phyloP scores from a whole-genome alignment of 176 grass and related monocot genomes.

The Miscanthus lutarioriparius region DNA sequence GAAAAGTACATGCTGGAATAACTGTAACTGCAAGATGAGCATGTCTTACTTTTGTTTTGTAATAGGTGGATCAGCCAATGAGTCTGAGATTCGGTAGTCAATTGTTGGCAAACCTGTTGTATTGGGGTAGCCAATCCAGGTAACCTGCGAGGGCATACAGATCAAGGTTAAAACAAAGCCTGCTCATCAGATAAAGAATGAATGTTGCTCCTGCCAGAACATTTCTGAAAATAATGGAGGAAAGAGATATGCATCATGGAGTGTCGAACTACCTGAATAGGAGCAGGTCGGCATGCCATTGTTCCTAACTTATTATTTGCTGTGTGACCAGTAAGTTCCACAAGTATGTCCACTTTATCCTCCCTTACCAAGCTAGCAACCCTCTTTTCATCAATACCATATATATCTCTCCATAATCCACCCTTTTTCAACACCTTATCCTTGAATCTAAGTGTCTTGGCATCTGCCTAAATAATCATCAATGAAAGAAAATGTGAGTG shows the following conservation, averaged over 20 bases:
- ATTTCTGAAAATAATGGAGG: conserved; percentile 26
- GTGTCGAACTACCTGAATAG: conserved; percentile 68
- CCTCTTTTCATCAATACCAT: conserved; percentile 90
- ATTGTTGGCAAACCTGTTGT: conserved; percentile 97
- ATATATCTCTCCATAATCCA: conserved; percentile 95
- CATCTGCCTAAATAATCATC: conserved; percentile 85
- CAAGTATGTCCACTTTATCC: conserved; percentile 97
- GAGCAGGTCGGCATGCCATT: conserved; percentile 92
- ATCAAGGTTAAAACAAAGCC: conserved; percentile 11
- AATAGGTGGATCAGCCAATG: conserved; percentile 73
- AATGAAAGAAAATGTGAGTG: conserved; percentile 35
- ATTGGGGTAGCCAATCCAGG: conserved; percentile 99
- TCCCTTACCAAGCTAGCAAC: conserved; percentile 90
- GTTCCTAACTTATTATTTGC: conserved; percentile 97
- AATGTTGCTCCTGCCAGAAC: conserved; percentile 2
- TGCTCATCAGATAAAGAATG: conserved; percentile 14
- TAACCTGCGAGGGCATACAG: conserved; percentile 56
- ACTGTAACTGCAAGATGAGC: neutral
- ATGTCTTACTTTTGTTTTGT: conserved; percentile 75
- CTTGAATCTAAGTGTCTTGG: conserved; percentile 93
- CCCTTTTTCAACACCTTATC: conserved; percentile 94
- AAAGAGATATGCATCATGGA: conserved; percentile 17
- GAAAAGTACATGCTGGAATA: conserved; percentile 15
- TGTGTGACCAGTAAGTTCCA: conserved; percentile 98
- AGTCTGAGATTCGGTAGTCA: conserved; percentile 94